A percentile compares a stretch with the other conserved stretches of the same genome.
These are phyloP conservation scores for Heritiera fomes DNA, from an alignment of 345 rosid species.

Conservation along the genomic window DNA sequence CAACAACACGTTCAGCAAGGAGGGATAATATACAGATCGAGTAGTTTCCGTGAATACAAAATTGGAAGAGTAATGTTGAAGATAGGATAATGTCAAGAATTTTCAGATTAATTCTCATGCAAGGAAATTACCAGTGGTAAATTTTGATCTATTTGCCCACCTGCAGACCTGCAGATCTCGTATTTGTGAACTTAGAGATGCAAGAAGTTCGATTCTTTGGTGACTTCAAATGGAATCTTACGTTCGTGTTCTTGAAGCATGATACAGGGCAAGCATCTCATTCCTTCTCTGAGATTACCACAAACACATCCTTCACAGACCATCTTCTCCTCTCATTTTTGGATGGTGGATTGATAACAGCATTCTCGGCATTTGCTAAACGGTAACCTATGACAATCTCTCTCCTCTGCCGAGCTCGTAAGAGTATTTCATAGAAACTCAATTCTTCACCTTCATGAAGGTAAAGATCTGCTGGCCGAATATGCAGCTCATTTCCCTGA, in stretches of 20 bases:
- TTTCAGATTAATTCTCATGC: neutral
- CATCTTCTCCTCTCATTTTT: slow-evolving; percentile 53
- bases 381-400: slow-evolving; percentile 73
- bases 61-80: neutral
- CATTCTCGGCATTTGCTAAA: slow-evolving; percentile 50
- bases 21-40: neutral
- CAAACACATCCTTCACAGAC: slow-evolving; percentile 55
- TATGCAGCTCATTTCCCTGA: slow-evolving; percentile 77
- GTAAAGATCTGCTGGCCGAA: slow-evolving; percentile 60
- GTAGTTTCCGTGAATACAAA: neutral
- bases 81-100: neutral
- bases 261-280: slow-evolving; percentile 19
- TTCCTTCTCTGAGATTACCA: slow-evolving; percentile 62
- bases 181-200: neutral
- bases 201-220: neutral
- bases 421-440: slow-evolving; percentile 60
- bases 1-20: neutral
- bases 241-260: neutral
- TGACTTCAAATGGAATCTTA: neutral
- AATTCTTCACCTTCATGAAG: slow-evolving; percentile 58
- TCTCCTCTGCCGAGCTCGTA: slow-evolving; percentile 58
- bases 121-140: neutral
- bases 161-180: neutral
- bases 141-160: neutral
- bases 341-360: slow-evolving; percentile 57